These are phyloP conservation scores for Ceratocystis ficicola DNA, from an alignment of 2,329 filamentous ascomycete species.

Conservation along the genomic window DNA sequence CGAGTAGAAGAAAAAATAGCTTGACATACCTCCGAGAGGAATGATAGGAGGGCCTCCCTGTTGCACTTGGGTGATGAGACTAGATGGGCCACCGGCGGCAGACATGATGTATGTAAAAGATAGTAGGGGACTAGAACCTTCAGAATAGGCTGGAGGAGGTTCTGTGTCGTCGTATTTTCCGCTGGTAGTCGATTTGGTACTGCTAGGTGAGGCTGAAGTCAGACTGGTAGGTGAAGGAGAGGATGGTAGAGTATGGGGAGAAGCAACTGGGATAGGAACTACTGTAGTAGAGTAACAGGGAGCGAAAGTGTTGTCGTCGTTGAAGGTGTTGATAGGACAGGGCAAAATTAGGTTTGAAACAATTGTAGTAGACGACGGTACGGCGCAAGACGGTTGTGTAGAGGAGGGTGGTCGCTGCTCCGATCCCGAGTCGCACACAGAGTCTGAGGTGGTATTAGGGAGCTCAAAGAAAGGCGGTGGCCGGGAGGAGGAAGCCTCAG, in stretches of 20 bases:
- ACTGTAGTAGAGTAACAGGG: conserved; percentile 26
- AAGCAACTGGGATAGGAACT: not conserved
- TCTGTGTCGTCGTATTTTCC: conserved; percentile 75
- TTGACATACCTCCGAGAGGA: conserved; percentile 62
- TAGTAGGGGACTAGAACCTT: conserved; percentile 82
- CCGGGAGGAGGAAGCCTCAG: conserved; percentile 42
- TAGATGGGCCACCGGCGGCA: conserved; percentile 88
- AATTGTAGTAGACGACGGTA: conserved; percentile 23
- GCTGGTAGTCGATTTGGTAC: conserved; percentile 63
- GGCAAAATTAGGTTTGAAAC: conserved; percentile 18
- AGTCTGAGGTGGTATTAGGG: conserved; percentile 38
- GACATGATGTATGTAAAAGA: conserved; percentile 97
- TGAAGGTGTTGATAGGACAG: conserved; percentile 15
- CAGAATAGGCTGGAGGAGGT: conserved; percentile 89
- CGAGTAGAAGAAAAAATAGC: conserved; percentile 5
- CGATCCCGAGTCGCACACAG: conserved; percentile 31
- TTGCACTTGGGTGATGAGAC: conserved; percentile 98
- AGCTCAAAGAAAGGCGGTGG: conserved; percentile 45
- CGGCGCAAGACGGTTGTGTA: conserved; percentile 16
- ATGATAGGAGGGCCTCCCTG: conserved; percentile 84
- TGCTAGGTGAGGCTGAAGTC: conserved; percentile 30
- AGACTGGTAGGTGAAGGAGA: not conserved
- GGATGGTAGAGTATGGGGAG: not conserved
- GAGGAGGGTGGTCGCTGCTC: conserved; percentile 27
- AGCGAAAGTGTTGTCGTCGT: conserved; percentile 28